phyloP scores from a whole-genome alignment of 768 basidiomycete genomes.

The Tulasnella sp. region DNA sequence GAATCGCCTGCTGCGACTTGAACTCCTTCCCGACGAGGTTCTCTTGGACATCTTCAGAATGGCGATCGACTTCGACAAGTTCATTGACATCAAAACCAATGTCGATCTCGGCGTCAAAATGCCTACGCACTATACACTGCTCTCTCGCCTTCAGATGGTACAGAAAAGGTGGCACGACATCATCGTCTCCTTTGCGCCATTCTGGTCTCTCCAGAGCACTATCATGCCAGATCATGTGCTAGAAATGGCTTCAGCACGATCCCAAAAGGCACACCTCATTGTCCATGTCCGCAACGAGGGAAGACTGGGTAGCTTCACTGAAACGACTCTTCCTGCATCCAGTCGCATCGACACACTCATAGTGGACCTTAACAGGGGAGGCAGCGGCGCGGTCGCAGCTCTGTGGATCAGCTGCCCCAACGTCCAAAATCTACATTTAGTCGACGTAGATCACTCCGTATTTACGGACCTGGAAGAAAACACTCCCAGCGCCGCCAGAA shows the following conservation, averaged over 20 bases:
- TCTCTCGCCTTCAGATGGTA: background rate
- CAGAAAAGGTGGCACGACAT: no score
- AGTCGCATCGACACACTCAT: background rate
- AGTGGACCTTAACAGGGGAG: background rate
- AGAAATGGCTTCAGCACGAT: no score
- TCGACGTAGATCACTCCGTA: no score
- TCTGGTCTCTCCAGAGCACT: no score
- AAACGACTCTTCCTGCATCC: background rate
- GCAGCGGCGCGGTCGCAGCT: background rate
- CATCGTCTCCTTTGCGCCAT: no score
- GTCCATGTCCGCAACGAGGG: background rate
- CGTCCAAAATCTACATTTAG: background rate
- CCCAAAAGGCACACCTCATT: no score
- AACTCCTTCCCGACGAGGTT: background rate
- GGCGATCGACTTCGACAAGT: background rate
- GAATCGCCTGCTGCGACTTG: background rate
- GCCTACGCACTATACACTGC: background rate
- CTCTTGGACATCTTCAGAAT: background rate
- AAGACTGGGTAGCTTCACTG: background rate
- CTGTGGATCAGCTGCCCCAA: background rate
- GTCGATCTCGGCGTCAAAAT: background rate
- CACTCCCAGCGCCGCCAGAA: background rate
- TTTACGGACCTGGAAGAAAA: background rate
- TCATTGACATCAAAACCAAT: background rate
- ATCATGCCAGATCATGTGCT: no score